Percentiles rank a stretch among this genome's conserved stretches.
Conservation (phyloP, 225 moss, liverwort and hornwort genomes). For the Ulota crispa region DNA sequence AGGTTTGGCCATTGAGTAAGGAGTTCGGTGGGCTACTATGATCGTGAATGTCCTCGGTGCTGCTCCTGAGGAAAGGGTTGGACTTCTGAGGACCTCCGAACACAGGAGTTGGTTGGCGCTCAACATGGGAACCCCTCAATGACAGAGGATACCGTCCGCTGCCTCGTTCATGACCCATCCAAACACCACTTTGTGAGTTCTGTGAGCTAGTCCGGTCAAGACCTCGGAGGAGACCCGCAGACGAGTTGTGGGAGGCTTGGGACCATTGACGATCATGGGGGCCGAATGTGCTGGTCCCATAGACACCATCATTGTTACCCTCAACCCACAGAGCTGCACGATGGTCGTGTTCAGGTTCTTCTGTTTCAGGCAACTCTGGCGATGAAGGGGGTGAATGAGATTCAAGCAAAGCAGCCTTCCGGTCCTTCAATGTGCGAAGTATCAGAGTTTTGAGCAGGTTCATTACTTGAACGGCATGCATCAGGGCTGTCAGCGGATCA, state of each 20-base stretch:
- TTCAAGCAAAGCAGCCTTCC: constrained; percentile 78
- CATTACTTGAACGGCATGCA: constrained; percentile 99
- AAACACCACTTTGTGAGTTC: constrained; percentile 57
- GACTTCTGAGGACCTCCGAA: constrained; percentile 43
- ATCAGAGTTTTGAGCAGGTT: constrained; percentile 90
- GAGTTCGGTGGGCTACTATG: constrained; percentile 41
- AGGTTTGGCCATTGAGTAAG: constrained; percentile 52
- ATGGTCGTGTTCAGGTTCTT: constrained; percentile 69
- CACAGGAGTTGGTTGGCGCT: constrained; percentile 39
- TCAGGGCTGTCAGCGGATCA: constrained; percentile 90
- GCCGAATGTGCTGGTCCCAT: constrained; percentile 31
- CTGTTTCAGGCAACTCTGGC: constrained; percentile 70
- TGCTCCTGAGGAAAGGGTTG: constrained; percentile 44
- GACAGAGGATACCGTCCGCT: constrained; percentile 35
- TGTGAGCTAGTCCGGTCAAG: constrained; percentile 61
- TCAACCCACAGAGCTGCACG: constrained; percentile 50
- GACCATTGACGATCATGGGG: constrained; percentile 58
- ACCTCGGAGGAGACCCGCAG: constrained; percentile 49
- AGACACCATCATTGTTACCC: constrained; percentile 21
- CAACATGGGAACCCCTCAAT: constrained; percentile 35
- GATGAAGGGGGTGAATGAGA: constrained; percentile 76
- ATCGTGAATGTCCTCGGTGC: constrained; percentile 20
- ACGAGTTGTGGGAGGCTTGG: constrained; percentile 53
- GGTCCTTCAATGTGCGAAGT: constrained; percentile 72
- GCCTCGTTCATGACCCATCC: constrained; percentile 63